Evolutionary conservation across 768 basidiomycete genomes (phyloP).

Genomic region (Ephemerocybe angulata): DNA sequence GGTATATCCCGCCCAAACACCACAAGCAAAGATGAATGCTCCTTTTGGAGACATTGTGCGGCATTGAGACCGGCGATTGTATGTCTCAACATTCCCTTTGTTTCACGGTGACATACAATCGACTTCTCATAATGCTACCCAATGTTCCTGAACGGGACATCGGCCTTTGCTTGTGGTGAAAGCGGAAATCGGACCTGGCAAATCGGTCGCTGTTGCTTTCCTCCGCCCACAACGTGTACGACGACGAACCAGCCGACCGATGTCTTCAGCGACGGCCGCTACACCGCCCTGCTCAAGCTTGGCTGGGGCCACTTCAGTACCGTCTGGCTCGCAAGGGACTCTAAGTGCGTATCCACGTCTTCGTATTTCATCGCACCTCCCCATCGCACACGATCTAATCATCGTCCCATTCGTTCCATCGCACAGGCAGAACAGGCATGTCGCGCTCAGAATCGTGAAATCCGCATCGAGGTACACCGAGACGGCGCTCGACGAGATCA

Average conservation of each 20-base stretch:
- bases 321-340: slow-evolving; percentile 85
- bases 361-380: slow-evolving; percentile 9
- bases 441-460: slow-evolving; percentile 98
- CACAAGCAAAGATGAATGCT: no score
- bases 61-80: no score
- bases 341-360: slow-evolving; percentile 54
- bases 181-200: no score
- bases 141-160: no score
- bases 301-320: slow-evolving; percentile 96
- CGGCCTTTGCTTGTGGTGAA: no score
- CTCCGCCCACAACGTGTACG: no score
- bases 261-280: slow-evolving; percentile 80
- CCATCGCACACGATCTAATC: slow-evolving; percentile 17
- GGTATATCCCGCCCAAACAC: no score
- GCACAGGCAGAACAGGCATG: slow-evolving; percentile 86
- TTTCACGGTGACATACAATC: no score
- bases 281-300: slow-evolving; percentile 89
- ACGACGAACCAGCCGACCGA: slow-evolving; percentile 96
- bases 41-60: no score
- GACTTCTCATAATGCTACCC: no score
- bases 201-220: no score
- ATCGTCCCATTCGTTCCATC: not conserved
- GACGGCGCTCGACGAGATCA: slow-evolving; percentile 98
- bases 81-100: no score
- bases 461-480: slow-evolving; percentile 98